Evolutionary conservation across 2,329 filamentous ascomycete species (phyloP), one percentile per base, ranked within the genome.

Genomic region (Aspergillus fructus): DNA sequence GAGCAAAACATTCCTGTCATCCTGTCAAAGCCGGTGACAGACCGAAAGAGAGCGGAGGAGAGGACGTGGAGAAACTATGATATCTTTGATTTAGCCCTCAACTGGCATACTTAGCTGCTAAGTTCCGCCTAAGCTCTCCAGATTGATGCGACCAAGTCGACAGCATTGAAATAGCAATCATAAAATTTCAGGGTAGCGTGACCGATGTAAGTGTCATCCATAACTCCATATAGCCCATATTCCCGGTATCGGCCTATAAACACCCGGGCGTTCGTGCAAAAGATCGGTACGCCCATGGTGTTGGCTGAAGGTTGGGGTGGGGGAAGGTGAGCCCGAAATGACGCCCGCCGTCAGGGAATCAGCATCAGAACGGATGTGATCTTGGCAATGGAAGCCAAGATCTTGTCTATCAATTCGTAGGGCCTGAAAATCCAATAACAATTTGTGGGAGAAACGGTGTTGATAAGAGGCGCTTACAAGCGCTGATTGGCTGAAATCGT

Each of bases 401-500:
- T 40, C 40, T 39, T 50, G 40, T 50, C 40, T 55, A 50, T 55
- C 47, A 50, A 39, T 39, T 17, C 15, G 30, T 8, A 30, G 40
- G 24, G 27, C 9, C 27, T 30, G 3, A 40, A 47, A 37, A 40
- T 47, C 23, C 49, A 57, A 56, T 51, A 56, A 57, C 30, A 37
- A 59, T 58, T 56, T 59, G 59, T 61, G 37, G 30, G 41, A 49
- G 43, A 56, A 54, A 59, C 40, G 34, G 21, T 33, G 42, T 49
- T 56, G 62, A 59, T 63, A 62, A 62, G 56, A 39, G 30, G 21
- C 3, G 12, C 23, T 23, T 34, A 13, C 9, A 11, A 24, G 11
- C 45, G 53, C 42, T 70, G 64, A 71, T 72, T 71, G 69, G 69
- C 41, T 41, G 52, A 24, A 49, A 34, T 45, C 7, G 41, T 15